Percentiles rank a stretch among this genome's conserved stretches.
These are phyloP conservation scores for Paxillus ammoniavirescens DNA, from an alignment of 768 basidiomycete species.

Conservation along the genomic window DNA sequence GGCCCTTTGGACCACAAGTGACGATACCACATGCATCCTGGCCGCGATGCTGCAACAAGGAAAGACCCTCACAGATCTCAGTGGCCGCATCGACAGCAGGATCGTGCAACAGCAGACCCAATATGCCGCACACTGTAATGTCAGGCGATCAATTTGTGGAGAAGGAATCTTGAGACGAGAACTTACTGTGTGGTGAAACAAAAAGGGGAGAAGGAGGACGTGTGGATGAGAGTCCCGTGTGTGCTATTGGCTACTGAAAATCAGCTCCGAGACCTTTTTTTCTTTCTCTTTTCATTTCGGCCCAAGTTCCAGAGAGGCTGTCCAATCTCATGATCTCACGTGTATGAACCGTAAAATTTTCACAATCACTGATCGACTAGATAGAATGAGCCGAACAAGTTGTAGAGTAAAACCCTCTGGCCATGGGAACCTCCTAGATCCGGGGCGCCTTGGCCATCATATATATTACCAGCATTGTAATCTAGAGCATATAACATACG, in stretches of 20 bases:
- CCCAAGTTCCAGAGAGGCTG: neutral
- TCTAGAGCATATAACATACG: too few species aligned
- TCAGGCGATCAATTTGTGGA: slow-evolving; percentile 6
- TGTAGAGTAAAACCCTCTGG: too few species aligned
- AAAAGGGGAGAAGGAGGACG: neutral
- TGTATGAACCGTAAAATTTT: neutral
- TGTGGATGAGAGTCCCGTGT: slow-evolving; percentile 1
- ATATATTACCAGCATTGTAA: too few species aligned
- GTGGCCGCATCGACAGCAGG: slow-evolving; percentile 69
- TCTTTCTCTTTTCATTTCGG: neutral
- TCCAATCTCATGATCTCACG: neutral
- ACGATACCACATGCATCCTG: slow-evolving; percentile 98
- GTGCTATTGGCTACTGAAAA: slow-evolving; percentile 4
- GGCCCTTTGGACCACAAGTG: slow-evolving; percentile 92
- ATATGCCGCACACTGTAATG: slow-evolving; percentile 81
- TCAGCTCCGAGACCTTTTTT: slow-evolving; percentile 4
- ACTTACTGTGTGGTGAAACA: slow-evolving; percentile 27
- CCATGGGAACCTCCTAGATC: too few species aligned
- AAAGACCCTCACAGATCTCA: slow-evolving; percentile 94
- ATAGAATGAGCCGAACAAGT: too few species aligned
- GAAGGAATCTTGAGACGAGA: neutral
- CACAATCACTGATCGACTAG: neutral
- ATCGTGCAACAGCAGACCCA: slow-evolving; percentile 85
- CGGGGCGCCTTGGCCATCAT: too few species aligned
- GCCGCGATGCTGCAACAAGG: slow-evolving; percentile 92